Conservation (phyloP, 2,329 filamentous ascomycete species). For the Alternaria metachromatica region DNA sequence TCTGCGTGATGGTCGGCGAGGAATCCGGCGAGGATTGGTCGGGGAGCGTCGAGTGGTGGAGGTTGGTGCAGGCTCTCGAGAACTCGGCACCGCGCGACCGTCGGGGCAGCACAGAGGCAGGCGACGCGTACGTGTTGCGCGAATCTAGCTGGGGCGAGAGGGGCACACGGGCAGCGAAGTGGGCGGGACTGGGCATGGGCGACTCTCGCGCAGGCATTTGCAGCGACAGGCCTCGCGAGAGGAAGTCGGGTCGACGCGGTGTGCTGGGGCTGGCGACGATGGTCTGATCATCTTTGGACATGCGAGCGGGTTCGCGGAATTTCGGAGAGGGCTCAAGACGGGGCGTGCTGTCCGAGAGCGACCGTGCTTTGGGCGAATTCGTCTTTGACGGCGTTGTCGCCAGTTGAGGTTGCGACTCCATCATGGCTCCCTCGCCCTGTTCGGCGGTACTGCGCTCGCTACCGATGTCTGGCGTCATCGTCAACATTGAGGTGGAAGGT, state of each 20-base stretch:
- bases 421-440: conserved; percentile 26
- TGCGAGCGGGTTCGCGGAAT: conserved; percentile 49
- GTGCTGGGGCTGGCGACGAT: conserved; percentile 59
- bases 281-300: conserved; percentile 55
- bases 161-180: conserved; percentile 66
- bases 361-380: conserved; percentile 50
- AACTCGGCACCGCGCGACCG: conserved; percentile 92
- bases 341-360: conserved; percentile 54
- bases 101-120: conserved; percentile 84
- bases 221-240: conserved; percentile 69
- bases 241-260: conserved; percentile 71
- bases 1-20: conserved; percentile 81
- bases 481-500: conserved; percentile 28
- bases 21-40: conserved; percentile 88
- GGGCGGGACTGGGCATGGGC: conserved; percentile 55
- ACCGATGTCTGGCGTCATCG: conserved; percentile 28
- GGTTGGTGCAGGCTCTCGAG: conserved; percentile 87
- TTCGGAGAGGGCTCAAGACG: conserved; percentile 55
- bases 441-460: conserved; percentile 21
- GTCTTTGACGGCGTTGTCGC: conserved; percentile 45
- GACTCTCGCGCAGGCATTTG: conserved; percentile 68
- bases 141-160: conserved; percentile 87
- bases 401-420: conserved; percentile 16
- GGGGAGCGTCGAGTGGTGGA: conserved; percentile 94
- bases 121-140: conserved; percentile 79